Percentiles rank a stretch among this genome's conserved stretches.
phyloP scores from a whole-genome alignment of 2,329 filamentous ascomycete species.

The Albifimbria verrucaria region DNA sequence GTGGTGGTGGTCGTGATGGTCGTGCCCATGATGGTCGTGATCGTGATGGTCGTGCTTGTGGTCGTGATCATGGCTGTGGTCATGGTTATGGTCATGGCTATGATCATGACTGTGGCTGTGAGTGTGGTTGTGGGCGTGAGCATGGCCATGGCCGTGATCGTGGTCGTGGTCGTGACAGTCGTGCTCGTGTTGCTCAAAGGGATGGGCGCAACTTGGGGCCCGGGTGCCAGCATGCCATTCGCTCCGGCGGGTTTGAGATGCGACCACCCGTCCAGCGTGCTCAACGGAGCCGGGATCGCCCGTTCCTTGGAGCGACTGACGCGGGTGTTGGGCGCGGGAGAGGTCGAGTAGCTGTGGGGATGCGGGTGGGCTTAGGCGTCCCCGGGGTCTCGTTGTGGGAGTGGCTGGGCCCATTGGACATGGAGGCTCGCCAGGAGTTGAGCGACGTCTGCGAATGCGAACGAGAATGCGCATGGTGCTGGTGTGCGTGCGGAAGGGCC shows the following conservation, averaged over 20 bases:
- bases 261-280: constrained; percentile 36
- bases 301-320: constrained; percentile 25
- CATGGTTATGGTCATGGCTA: constrained; percentile 12
- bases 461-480: constrained; percentile 36
- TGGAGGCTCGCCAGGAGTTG: constrained; percentile 33
- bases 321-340: constrained; percentile 23
- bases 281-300: constrained; percentile 26
- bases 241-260: constrained; percentile 37
- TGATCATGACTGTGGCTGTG: constrained; percentile 23
- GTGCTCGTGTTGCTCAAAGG: constrained; percentile 21
- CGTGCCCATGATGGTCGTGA: constrained; percentile 22
- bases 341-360: constrained; percentile 14
- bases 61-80: constrained; percentile 15
- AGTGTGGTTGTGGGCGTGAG: constrained; percentile 24
- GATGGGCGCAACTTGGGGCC: constrained; percentile 21
- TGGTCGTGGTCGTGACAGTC: constrained; percentile 12
- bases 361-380: constrained; percentile 17
- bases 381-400: constrained; percentile 12
- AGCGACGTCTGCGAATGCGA: constrained; percentile 36
- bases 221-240: constrained; percentile 34
- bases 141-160: constrained; percentile 23
- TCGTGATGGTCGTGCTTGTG: constrained; percentile 23
- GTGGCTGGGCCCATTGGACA: constrained; percentile 26
- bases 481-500: constrained; percentile 44
- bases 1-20: constrained; percentile 27